A percentile compares a stretch with the other conserved stretches of the same genome.
Conservation (phyloP, 2,329 filamentous ascomycete genomes). For the Pseudogymnoascus sp. region DNA sequence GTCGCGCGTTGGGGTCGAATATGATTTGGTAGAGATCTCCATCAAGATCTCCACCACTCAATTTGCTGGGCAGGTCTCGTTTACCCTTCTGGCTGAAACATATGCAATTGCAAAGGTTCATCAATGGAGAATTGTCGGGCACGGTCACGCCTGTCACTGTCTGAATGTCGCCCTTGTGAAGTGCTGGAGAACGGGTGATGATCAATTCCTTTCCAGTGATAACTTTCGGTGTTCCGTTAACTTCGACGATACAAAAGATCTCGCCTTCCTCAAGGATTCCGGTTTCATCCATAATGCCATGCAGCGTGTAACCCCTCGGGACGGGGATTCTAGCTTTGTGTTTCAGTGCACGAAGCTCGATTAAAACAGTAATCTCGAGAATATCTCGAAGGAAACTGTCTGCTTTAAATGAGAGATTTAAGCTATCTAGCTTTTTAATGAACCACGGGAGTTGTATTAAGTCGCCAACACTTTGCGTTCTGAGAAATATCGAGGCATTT, state of each 20-base stretch:
- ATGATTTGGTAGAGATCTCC: slow-evolving; percentile 78
- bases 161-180: neutral
- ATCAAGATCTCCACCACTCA: slow-evolving; percentile 77
- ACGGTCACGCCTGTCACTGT: slow-evolving; percentile 48
- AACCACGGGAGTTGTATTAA: slow-evolving; percentile 54
- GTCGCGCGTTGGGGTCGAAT: slow-evolving; percentile 52
- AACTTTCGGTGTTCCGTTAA: neutral
- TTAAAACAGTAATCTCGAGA: slow-evolving; percentile 63
- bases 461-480: slow-evolving; percentile 52
- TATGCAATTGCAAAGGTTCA: slow-evolving; percentile 61
- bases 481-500: slow-evolving; percentile 61
- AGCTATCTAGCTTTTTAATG: slow-evolving; percentile 48
- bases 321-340: slow-evolving; percentile 53
- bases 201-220: neutral
- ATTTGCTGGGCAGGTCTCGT: slow-evolving; percentile 68
- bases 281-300: neutral
- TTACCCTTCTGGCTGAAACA: slow-evolving; percentile 65
- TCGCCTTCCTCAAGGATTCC: neutral
- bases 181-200: neutral
- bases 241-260: neutral
- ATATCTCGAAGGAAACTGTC: slow-evolving; percentile 64
- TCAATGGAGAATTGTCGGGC: slow-evolving; percentile 50
- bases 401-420: slow-evolving; percentile 57
- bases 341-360: slow-evolving; percentile 66
- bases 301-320: neutral